Conservation (phyloP, 176 grass and related monocot genomes). For the Bonia amplexicaulis region DNA sequence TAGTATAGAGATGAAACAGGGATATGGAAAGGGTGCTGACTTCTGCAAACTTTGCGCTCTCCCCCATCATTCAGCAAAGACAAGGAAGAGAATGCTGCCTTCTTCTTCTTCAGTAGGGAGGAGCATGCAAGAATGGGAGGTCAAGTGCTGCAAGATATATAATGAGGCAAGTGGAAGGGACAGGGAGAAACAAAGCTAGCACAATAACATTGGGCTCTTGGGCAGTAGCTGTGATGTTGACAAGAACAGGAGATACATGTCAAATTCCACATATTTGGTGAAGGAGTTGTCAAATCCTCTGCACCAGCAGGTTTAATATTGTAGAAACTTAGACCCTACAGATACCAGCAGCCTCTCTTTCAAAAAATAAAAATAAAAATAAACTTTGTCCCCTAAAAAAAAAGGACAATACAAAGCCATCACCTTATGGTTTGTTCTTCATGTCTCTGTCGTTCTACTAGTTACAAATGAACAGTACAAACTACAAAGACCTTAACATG, state of each 20-base stretch:
- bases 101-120: not conserved
- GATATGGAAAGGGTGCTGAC: slow-evolving; percentile 10
- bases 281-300: not conserved
- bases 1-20: not conserved
- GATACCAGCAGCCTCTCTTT: not conserved
- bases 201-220: not conserved
- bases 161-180: slow-evolving; percentile 35
- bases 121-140: slow-evolving; percentile 5
- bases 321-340: not conserved
- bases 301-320: not conserved
- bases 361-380: not conserved
- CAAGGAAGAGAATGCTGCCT: not conserved
- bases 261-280: not conserved
- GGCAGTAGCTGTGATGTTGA: slow-evolving; percentile 21
- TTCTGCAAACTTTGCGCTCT: slow-evolving; percentile 40
- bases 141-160: slow-evolving; percentile 35
- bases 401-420: not conserved
- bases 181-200: not conserved
- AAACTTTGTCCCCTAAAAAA: not conserved
- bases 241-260: slow-evolving; percentile 19
- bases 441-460: not conserved
- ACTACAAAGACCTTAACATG: not conserved
- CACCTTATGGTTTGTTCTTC: not conserved
- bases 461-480: not conserved
- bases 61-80: slow-evolving; percentile 15